Base-by-base conservation (phyloP, 148 eudicot genomes). In the Vaccinium macrocarpon region DNA sequence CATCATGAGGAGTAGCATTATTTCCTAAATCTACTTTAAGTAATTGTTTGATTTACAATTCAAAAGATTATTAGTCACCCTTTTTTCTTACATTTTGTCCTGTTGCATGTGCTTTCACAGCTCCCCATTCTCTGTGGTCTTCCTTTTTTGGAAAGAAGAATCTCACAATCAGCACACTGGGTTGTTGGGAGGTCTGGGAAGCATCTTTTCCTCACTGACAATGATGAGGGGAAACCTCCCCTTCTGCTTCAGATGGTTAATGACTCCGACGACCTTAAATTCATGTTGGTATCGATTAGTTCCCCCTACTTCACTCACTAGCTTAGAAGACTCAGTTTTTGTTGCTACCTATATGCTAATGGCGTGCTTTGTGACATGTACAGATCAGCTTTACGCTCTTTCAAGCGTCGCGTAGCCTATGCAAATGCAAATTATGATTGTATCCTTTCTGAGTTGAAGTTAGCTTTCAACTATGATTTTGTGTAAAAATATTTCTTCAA, bases 131-230 rank as follows among this genome's bases (percentile, higher is more conserved):
- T 96, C 84, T 94, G 98, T 79, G 98, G 98, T 50, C 90, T 96
- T 84, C 88, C 92, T 71, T 94, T 94, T 86, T 87, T 94, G 82
- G 98, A 94, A 85, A 92, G 88, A 87, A 92, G 92, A 85, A 94
- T 95, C 70, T 86, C 93, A 49, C 92, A 93, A 90, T 93, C 98
- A 42, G 98, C 98, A 73, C 98, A 95, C 84, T 87, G 90, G 92
- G 82, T 96, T 86, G 98, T 92, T 71, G 98, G 98, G 84, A 94
- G 95, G 88, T 92, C 98, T 23, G 98, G 98, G 85, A 94, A 90
- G 90, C 98, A 96, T 91, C 94, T 96, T 72, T 96, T 96, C 85
- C 91, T 96, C 80, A 92, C 89, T 13, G 98, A 94, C 79, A 87
- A 89, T 21, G 95, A 94, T 80, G 91, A 92, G 74, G 95, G 94